Evolutionary conservation across 2,329 filamentous ascomycete species (phyloP).

Genomic region (Annulohypoxylon truncatum): DNA sequence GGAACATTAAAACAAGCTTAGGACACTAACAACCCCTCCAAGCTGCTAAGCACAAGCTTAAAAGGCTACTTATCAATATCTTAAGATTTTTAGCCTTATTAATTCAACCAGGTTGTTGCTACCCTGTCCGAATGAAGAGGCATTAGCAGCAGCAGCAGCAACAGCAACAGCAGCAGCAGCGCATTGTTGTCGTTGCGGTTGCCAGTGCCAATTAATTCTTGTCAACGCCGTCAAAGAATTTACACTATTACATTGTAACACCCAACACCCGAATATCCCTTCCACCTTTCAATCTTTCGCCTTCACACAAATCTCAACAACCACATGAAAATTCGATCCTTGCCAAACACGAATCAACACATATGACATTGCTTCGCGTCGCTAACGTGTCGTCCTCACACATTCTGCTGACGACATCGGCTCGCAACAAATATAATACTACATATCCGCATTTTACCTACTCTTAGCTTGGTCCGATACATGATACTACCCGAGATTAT

Average conservation of each 20-base stretch:
- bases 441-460: slow-evolving; percentile 38
- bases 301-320: not conserved
- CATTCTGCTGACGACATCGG: slow-evolving; percentile 21
- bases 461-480: slow-evolving; percentile 22
- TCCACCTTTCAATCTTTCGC: not conserved
- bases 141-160: not conserved
- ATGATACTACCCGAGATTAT: slow-evolving; percentile 14
- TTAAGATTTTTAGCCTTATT: slow-evolving; percentile 18
- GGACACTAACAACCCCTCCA: slow-evolving; percentile 5
- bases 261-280: no score
- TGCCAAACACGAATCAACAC: slow-evolving; percentile 6
- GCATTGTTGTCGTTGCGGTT: not conserved
- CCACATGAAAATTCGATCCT: not conserved
- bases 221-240: slow-evolving; percentile 1
- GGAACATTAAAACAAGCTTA: not conserved
- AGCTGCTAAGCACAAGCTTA: not conserved
- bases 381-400: slow-evolving; percentile 12
- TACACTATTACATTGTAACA: no score
- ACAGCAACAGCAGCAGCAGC: not conserved
- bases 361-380: slow-evolving; percentile 37
- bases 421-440: slow-evolving; percentile 25
- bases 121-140: not conserved
- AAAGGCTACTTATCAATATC: slow-evolving; percentile 21
- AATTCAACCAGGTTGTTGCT: not conserved
- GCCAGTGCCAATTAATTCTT: not conserved